phyloP scores from a whole-genome alignment of 495 filamentous ascomycete species.

The Penicillium canescens region DNA sequence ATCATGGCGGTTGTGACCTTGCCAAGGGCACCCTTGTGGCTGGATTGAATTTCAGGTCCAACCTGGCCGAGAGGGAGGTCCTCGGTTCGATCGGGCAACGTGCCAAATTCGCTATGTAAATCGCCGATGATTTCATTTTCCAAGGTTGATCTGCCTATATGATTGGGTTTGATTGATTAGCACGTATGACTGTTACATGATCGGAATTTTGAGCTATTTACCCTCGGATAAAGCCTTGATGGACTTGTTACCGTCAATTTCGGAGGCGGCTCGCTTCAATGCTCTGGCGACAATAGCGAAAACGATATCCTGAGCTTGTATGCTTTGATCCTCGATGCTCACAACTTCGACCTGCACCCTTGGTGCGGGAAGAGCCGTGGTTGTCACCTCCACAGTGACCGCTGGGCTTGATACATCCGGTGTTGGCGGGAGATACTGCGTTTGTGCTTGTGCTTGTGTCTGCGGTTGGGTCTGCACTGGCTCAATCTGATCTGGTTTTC shows the following conservation, averaged over 20 bases:
- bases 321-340: not conserved
- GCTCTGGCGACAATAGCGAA: not conserved
- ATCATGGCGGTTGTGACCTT: not conserved
- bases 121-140: constrained; percentile 1
- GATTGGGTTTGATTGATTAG: not conserved
- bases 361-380: not conserved
- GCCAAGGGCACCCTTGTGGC: not conserved
- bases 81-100: not conserved
- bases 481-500: not conserved
- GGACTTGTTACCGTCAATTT: not conserved
- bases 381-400: not conserved
- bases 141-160: not conserved
- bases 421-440: not conserved
- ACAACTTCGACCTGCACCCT: not conserved
- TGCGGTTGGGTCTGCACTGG: not conserved
- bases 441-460: not conserved
- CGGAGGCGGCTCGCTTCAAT: not conserved
- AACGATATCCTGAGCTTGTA: not conserved
- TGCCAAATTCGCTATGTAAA: not conserved
- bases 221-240: not conserved
- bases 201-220: not conserved
- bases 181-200: not conserved
- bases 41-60: not conserved
- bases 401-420: not conserved
- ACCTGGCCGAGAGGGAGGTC: not conserved